Evolutionary conservation across 345 rosid species (phyloP), one percentile per base, ranked within the genome.

Genomic region (Combretum micranthum): DNA sequence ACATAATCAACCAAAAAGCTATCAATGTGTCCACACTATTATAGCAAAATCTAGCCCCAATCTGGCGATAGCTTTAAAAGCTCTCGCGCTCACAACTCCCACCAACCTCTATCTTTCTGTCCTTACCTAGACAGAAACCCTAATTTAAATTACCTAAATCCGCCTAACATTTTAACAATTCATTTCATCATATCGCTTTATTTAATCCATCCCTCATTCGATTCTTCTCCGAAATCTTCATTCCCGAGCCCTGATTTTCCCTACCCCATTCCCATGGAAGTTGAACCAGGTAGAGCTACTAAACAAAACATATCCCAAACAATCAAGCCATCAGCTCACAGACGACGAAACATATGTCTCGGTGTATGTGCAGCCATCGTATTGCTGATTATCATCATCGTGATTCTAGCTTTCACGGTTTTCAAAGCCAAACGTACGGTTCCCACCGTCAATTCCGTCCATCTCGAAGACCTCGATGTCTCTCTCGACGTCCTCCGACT

Each of bases 401-500:
- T 82, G 67, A 81, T 84, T 63, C 61, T 92, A 23, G 78, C 76
- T 0, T 65, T 86, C 16, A 88, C 96, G 42, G 85, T 85, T 3
- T 87, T 83, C 84, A 93, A 93, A 69, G 69, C 96, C 48, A 89
- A 79, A 73, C 62, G 32, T 4, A 78, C 96, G 3, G 45, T 54
- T 20, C 74, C 69, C 26, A 64, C 74, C 52, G 25, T 89, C 56
- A 61, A 83, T 59, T 77, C 90, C 47, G 46, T 83, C 57, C 0
- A 69, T 45, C 64, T 93, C 0, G 50, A 68, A 0, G 62, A 77
- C 46, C 63, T 86, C 32, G 25, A 10, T 20, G 26, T 73, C 44
- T 60, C 78, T 43, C 3, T 85, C 2, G 78, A 76, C 74, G 0
- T 19, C 0, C 23, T 63, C 15, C 56, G 60, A 1, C 3, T 80